phyloP scores from a whole-genome alignment of 345 rosid genomes.

The Geranium rotundifolium region DNA sequence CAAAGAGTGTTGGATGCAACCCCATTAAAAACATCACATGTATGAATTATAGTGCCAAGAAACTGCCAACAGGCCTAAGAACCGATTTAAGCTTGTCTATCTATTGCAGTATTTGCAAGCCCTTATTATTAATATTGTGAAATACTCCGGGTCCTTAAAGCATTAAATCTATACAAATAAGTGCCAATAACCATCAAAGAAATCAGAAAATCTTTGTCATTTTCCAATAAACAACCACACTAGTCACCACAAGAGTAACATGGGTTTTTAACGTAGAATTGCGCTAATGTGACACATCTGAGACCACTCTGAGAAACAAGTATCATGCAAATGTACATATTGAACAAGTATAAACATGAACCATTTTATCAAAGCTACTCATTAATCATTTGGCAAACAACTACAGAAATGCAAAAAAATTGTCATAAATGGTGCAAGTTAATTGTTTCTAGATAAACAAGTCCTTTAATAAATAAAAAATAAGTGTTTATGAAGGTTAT shows the following conservation, averaged over 20 bases:
- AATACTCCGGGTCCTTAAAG: too few species aligned
- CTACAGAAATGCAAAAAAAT: background rate
- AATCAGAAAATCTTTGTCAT: too few species aligned
- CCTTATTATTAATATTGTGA: too few species aligned
- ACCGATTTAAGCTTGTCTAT: too few species aligned
- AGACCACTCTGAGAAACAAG: background rate
- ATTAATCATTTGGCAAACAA: background rate
- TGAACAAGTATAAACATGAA: too few species aligned
- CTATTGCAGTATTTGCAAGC: too few species aligned
- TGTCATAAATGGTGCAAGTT: background rate
- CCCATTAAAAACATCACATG: background rate
- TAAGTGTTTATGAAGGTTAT: background rate
- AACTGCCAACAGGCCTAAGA: background rate
- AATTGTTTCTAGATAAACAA: background rate
- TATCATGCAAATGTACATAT: background rate
- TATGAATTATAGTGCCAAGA: background rate
- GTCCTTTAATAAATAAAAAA: background rate
- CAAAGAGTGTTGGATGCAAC: background rate
- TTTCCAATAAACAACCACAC: too few species aligned
- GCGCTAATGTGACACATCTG: too few species aligned
- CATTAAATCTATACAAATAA: too few species aligned
- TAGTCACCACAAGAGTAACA: background rate
- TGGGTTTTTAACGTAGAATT: background rate
- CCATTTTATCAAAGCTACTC: background rate
- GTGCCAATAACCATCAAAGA: too few species aligned